A percentile compares a stretch with the other conserved stretches of the same genome.
phyloP scores from a whole-genome alignment of 495 filamentous ascomycete species.

The Rusavskia elegans region DNA sequence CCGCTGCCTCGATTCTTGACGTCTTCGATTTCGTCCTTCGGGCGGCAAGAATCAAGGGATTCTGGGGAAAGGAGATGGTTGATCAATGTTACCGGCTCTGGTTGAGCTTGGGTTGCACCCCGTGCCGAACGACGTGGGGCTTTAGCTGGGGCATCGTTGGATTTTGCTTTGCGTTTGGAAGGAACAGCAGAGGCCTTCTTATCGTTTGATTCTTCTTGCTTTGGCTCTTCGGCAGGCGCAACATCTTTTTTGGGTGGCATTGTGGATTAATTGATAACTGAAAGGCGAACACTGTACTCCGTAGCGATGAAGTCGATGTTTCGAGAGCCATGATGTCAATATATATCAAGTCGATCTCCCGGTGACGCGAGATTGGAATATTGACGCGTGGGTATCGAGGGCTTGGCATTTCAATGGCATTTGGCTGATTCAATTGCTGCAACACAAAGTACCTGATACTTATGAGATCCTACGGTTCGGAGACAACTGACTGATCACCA shows the following conservation, averaged over 20 bases:
- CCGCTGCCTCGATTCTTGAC: slow-evolving; percentile 8
- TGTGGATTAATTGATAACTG: not conserved
- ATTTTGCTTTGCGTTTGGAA: slow-evolving; percentile 8
- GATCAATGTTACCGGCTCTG: slow-evolving; percentile 11
- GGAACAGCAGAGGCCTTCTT: not conserved
- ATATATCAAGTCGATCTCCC: not conserved
- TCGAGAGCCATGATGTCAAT: not conserved
- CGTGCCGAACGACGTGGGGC: slow-evolving; percentile 9
- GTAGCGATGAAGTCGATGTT: not conserved
- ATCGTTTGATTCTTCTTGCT: not conserved
- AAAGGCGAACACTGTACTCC: not conserved
- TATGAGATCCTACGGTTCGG: too few species aligned
- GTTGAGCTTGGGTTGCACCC: not conserved
- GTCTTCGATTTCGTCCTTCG: slow-evolving; percentile 16
- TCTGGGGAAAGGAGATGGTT: slow-evolving; percentile 16
- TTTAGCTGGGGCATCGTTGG: slow-evolving; percentile 4
- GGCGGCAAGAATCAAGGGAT: slow-evolving; percentile 14
- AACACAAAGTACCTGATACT: too few species aligned
- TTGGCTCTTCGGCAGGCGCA: not conserved
- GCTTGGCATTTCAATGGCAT: too few species aligned
- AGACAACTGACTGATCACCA: too few species aligned
- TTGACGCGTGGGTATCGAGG: not conserved
- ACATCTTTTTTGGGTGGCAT: slow-evolving; percentile 10
- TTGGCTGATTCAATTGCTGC: too few species aligned
- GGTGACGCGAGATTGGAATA: not conserved